Conservation (phyloP, 1,284 basidiomycete species). For the Ceratobasidium sp. region DNA sequence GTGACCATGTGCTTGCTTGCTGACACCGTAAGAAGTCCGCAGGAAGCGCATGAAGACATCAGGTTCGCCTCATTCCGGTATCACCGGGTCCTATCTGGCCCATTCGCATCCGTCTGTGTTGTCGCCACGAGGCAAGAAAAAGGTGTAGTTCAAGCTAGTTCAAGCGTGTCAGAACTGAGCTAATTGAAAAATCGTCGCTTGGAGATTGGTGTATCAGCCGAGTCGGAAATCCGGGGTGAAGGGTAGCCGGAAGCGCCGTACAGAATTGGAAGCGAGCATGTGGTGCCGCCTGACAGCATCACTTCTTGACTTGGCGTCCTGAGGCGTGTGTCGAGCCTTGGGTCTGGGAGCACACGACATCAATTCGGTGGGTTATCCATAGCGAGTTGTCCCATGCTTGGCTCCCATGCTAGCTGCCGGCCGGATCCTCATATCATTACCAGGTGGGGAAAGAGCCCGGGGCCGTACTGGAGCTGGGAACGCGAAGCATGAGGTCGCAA, state of each 20-base stretch:
- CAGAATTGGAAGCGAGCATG: slow-evolving; percentile 16
- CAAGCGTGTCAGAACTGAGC: background rate
- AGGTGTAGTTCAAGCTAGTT: background rate
- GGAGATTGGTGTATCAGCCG: slow-evolving; percentile 1
- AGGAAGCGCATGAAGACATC: slow-evolving; percentile 28
- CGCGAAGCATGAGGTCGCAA: background rate
- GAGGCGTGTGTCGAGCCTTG: background rate
- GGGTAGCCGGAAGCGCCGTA: slow-evolving; percentile 5
- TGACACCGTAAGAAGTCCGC: slow-evolving; percentile 32
- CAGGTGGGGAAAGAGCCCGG: background rate
- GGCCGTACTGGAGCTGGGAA: background rate
- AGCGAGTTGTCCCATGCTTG: background rate
- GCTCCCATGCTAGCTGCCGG: background rate
- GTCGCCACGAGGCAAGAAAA: background rate
- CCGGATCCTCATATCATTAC: slow-evolving; percentile 5
- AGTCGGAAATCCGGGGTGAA: slow-evolving; percentile 1
- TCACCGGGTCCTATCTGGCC: slow-evolving; percentile 10
- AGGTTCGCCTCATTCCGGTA: slow-evolving; percentile 5
- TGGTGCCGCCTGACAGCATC: slow-evolving; percentile 28
- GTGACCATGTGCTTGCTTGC: slow-evolving; percentile 44
- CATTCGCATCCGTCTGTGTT: background rate
- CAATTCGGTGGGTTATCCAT: slow-evolving; percentile 11
- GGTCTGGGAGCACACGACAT: slow-evolving; percentile 28
- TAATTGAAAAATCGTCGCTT: background rate
- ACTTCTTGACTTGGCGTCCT: slow-evolving; percentile 31